Base-by-base conservation (phyloP, 495 filamentous ascomycete species). In the Chaetomium tenue region DNA sequence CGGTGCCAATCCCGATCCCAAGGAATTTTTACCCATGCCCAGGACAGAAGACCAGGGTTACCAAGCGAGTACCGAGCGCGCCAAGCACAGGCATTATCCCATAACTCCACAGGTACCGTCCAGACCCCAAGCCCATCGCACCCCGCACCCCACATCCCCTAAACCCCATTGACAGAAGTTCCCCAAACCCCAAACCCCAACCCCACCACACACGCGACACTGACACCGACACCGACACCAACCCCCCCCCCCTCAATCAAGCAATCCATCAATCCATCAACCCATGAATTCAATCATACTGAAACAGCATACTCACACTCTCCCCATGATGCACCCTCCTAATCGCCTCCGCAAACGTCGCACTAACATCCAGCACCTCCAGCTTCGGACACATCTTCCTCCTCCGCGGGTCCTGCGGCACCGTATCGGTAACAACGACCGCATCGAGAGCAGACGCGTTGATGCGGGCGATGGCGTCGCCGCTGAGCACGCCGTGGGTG, bases 291-390 rank as follows among this genome's bases (percentile, higher is more conserved):
- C 46, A 74, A 26, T 93, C 91, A 70, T 94, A 92, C 79, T 93
- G 91, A 78, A 98, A 98, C 55, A 98, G 81, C 61, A 91, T 90
- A 75, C 92, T 96, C 72, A 98, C 94, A 69, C 91, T 96, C 81
- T 98, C 94, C 56, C 94, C 94, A 78, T 98, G 91, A 77, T 98
- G 94, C 54, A 98, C 95, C 56, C 94, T 83, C 61, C 94, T 87
- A 70, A 98, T 96, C 13, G 94, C 93, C 87, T 98, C 94, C 47
- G 92, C 94, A 79, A 98, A 98, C 63, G 94, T 86, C 61, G 87
- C 83, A 37, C 91, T 90, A 46, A 98, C 86, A 69, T 98, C 95
- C 67, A 98, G 75, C 64, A 97, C 92, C 76, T 95, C 92, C n/a
- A 98, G 82, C 81, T 98, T 98, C 5, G 86, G 84, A 72, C 93